These are phyloP conservation scores for Kickxella alabastrina DNA, from an alignment of 192 early-diverging fungal species.

Conservation along the genomic window DNA sequence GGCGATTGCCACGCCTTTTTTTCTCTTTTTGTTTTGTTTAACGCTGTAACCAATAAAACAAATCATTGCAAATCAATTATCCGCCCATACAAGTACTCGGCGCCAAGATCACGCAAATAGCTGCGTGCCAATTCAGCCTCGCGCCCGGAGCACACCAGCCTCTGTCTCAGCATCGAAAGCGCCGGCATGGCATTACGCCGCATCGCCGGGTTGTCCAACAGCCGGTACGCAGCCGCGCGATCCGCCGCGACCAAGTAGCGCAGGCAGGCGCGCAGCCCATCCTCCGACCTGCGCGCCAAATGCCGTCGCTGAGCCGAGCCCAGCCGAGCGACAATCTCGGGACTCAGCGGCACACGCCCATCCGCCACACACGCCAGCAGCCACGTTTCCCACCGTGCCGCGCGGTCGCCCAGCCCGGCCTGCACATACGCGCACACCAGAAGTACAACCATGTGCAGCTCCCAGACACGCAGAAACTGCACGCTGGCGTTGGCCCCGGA, in stretches of 20 bases:
- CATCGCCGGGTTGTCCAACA: neutral
- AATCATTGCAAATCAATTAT: too few species aligned
- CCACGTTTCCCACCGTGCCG: constrained; percentile 25
- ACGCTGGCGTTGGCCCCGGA: neutral
- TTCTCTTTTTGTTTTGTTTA: neutral
- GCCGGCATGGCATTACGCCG: constrained; percentile 1
- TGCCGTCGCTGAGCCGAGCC: constrained; percentile 13
- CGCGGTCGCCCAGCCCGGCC: neutral
- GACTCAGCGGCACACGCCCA: constrained; percentile 4
- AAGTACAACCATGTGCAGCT: constrained; percentile 25
- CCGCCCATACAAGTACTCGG: too few species aligned
- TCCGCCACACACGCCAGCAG: constrained; percentile 12
- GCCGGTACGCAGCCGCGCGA: neutral
- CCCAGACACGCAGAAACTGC: constrained; percentile 28
- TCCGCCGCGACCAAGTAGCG: constrained; percentile 20
- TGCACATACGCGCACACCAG: constrained; percentile 28
- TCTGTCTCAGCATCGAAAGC: too few species aligned
- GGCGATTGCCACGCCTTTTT: too few species aligned
- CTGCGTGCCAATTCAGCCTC: too few species aligned
- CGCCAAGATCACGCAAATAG: too few species aligned
- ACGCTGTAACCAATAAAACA: neutral
- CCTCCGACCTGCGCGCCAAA: constrained; percentile 9
- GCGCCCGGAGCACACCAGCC: too few species aligned
- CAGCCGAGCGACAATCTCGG: constrained; percentile 5
- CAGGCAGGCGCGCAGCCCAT: constrained; percentile 14